These are phyloP conservation scores for Sporodiniella umbellata DNA, from an alignment of 371 early-diverging fungal species.

Conservation along the genomic window DNA sequence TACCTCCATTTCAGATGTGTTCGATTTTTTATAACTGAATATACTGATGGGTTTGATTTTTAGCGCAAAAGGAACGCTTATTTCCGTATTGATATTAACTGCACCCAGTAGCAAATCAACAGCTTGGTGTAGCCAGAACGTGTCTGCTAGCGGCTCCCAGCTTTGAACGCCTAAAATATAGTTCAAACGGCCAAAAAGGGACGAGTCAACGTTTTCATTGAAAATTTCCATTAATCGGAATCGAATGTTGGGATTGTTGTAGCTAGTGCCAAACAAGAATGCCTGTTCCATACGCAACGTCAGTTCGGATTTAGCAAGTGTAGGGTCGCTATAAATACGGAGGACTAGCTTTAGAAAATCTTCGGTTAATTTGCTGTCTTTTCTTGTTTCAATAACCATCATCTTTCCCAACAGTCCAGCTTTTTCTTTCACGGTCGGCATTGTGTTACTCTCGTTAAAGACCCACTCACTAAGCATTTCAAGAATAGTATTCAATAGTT, in stretches of 20 bases:
- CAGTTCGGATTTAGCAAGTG: constrained; percentile 84
- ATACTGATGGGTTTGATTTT: constrained; percentile 51
- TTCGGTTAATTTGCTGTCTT: constrained; percentile 66
- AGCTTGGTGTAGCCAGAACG: constrained; percentile 93
- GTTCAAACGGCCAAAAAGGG: constrained; percentile 71
- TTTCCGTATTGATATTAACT: constrained; percentile 37
- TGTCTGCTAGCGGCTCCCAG: constrained; percentile 85
- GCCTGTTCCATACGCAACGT: constrained; percentile 92
- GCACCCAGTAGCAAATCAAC: constrained; percentile 82
- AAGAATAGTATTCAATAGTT: constrained; percentile 71
- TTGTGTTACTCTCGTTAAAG: constrained; percentile 67
- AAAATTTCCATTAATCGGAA: constrained; percentile 79
- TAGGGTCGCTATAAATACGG: constrained; percentile 77
- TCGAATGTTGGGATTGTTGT: constrained; percentile 75
- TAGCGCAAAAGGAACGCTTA: constrained; percentile 41
- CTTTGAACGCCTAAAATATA: constrained; percentile 93
- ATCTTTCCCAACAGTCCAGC: constrained; percentile 86
- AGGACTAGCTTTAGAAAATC: constrained; percentile 86
- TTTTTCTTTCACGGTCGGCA: constrained; percentile 96
- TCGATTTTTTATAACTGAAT: constrained; percentile 19
- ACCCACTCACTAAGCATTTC: constrained; percentile 89
- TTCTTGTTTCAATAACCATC: constrained; percentile 76
- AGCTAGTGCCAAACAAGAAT: constrained; percentile 85
- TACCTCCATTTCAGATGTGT: constrained; percentile 3
- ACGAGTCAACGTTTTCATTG: constrained; percentile 69